phyloP scores from a whole-genome alignment of 2,329 filamentous ascomycete genomes.

The Fusarium brachygibbosum region DNA sequence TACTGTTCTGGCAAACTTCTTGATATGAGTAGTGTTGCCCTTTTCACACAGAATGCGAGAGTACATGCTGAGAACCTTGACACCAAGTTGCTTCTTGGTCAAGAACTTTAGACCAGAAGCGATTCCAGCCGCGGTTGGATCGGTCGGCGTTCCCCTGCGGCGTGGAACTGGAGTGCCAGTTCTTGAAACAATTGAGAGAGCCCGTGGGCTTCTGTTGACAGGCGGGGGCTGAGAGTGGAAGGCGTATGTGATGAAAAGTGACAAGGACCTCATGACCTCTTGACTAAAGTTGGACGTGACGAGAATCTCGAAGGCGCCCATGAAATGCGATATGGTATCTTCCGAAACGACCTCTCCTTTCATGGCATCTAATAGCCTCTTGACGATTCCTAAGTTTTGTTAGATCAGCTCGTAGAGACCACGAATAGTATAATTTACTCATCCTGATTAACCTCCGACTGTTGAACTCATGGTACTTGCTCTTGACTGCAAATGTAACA shows the following conservation, averaged over 20 bases:
- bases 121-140: slow-evolving; percentile 50
- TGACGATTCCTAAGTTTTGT: slow-evolving; percentile 78
- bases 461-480: slow-evolving; percentile 94
- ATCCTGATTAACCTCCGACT: slow-evolving; percentile 87
- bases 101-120: slow-evolving; percentile 57
- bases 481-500: slow-evolving; percentile 85
- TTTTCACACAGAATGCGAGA: slow-evolving; percentile 82
- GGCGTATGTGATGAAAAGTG: slow-evolving; percentile 93
- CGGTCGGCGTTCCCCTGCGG: slow-evolving; percentile 55
- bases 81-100: slow-evolving; percentile 78
- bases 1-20: slow-evolving; percentile 92
- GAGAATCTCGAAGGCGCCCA: slow-evolving; percentile 82
- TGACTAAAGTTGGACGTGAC: slow-evolving; percentile 85
- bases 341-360: slow-evolving; percentile 84
- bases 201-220: slow-evolving; percentile 65
- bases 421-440: slow-evolving; percentile 70
- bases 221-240: slow-evolving; percentile 73
- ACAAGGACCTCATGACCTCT: slow-evolving; percentile 86
- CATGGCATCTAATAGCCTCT: slow-evolving; percentile 87
- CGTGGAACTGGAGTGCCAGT: slow-evolving; percentile 58
- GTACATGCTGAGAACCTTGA: slow-evolving; percentile 82
- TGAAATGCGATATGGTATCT: slow-evolving; percentile 80
- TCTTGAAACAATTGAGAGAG: slow-evolving; percentile 56
- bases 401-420: slow-evolving; percentile 11
- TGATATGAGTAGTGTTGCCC: slow-evolving; percentile 75